Base-by-base conservation (phyloP, 2,329 filamentous ascomycete species). In the Coniochaeta sp. region DNA sequence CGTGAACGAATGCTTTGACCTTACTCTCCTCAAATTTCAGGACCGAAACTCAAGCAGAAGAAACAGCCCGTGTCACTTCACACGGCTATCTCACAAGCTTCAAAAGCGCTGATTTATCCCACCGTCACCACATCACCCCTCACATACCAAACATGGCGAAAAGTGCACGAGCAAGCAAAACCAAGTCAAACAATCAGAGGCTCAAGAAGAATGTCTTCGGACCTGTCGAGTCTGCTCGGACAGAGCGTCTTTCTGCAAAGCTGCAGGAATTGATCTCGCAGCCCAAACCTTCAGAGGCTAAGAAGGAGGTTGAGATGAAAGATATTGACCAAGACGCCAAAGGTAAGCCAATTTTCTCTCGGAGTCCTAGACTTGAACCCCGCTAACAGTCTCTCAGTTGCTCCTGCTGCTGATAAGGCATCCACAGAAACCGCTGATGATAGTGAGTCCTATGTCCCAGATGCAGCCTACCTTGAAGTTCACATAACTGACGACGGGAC, bases 161-260 rank as follows among this genome's bases (percentile, higher is more conserved):
- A 74, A 89, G 90, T 72, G 80, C 89, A 63, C 84, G 93, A 73
- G 85, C 93, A 65, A 96, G 89, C 72, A 80, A 84, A 66, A 86
- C 81, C 69, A 97, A 97, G 79, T 81, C 82, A 69, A 97, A 97
- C 79, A 91, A 92, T 77, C 82, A 84, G 67, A 88, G 85, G 68
- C 82, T 96, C 65, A 93, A 93, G 74, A 80, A 84, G 65, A 86
- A 85, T 65, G 89, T 97, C 65, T 97, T 96, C 75, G 90, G 89
- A 1, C 93, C 93, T 17, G 86, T 87, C 60, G 91, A 93, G 73
- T 79, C 82, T 68, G 92, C 89, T 54, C 85, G 93, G 67, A 88
- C 87, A 59, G 88, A 93, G 74, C 88, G 93, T 66, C 84, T 97
- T 38, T 91, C 91, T 43, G 89, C 90, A 63, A 96, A 95, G 76